Conservation (phyloP, 2,329 filamentous ascomycete species). For the Pseudogymnoascus sp. region DNA sequence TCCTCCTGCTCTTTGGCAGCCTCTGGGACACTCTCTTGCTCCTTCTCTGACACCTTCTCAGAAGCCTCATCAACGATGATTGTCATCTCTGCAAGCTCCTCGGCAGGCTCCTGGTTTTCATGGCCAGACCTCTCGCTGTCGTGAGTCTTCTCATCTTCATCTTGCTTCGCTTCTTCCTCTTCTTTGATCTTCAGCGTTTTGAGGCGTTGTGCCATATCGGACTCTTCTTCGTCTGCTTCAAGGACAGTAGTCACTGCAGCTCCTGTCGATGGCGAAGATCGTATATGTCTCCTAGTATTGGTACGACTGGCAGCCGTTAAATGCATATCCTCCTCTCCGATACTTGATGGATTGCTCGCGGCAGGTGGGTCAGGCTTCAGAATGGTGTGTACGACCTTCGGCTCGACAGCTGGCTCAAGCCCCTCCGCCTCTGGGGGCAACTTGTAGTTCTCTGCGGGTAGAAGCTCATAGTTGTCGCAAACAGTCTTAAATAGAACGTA, state of each 20-base stretch:
- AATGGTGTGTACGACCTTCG: conserved; percentile 29
- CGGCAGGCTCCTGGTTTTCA: conserved; percentile 16
- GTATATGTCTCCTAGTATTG: conserved; percentile 74
- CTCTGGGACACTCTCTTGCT: conserved; percentile 17
- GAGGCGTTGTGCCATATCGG: conserved; percentile 40
- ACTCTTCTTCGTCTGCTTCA: conserved; percentile 73
- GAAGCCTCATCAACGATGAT: conserved; percentile 9
- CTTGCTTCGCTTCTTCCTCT: conserved; percentile 25
- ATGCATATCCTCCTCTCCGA: conserved; percentile 38
- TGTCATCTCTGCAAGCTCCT: conserved; percentile 11
- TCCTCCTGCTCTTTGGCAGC: conserved; percentile 11
- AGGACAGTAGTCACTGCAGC: conserved; percentile 74
- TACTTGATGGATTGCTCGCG: conserved; percentile 20
- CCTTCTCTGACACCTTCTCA: conserved; percentile 22
- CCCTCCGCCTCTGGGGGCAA: conserved; percentile 90
- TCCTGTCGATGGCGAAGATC: conserved; percentile 72
- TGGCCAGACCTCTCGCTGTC: conserved; percentile 20
- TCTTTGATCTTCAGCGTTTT: conserved; percentile 42
- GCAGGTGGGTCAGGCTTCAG: conserved; percentile 30
- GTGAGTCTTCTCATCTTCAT: conserved; percentile 4
- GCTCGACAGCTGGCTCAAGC: conserved; percentile 50
- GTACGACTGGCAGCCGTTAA: conserved; percentile 50
- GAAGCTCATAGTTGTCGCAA: conserved; percentile 82
- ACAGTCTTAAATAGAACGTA: conserved; percentile 97
- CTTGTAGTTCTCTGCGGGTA: conserved; percentile 93